phyloP scores from a whole-genome alignment of 176 grass and related monocot species.

The Oryza coarctata region DNA sequence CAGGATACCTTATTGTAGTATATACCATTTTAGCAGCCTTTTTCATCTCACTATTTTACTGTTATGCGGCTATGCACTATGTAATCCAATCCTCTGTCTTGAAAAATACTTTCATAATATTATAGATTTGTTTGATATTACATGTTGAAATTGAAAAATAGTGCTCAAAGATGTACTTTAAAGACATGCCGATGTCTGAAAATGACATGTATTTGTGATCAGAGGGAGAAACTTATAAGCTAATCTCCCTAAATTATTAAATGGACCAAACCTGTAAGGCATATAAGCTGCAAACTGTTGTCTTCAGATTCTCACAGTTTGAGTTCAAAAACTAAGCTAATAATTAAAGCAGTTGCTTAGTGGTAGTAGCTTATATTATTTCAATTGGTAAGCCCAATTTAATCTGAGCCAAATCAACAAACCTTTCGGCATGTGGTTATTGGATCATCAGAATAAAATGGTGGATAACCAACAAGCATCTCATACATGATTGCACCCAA shows the following conservation, averaged over 20 bases:
- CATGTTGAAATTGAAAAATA: not conserved
- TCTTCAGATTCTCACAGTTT: slow-evolving; percentile 16
- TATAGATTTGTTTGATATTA: not conserved
- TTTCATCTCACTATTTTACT: not conserved
- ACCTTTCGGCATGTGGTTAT: slow-evolving; percentile 98
- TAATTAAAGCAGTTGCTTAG: not conserved
- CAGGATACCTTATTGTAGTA: not conserved
- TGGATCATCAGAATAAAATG: slow-evolving; percentile 92
- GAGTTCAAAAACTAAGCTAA: slow-evolving; percentile 4
- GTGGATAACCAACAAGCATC: slow-evolving; percentile 97
- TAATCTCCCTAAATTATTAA: slow-evolving; percentile 4
- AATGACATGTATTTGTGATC: not conserved
- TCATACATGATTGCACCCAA: slow-evolving; percentile 99
- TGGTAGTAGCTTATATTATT: not conserved
- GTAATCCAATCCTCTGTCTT: not conserved
- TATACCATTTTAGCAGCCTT: not conserved
- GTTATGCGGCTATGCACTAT: not conserved
- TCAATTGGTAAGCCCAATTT: slow-evolving; percentile 18
- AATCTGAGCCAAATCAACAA: slow-evolving; percentile 33
- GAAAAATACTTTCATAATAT: not conserved
- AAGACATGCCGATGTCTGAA: not conserved
- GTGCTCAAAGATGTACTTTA: not conserved
- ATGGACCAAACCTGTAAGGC: not conserved
- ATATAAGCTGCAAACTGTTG: slow-evolving; percentile 3
- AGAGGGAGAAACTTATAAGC: not conserved